Evolutionary conservation across 2,329 filamentous ascomycete genomes (phyloP).

Genomic region (Corniculantispora saksenae): DNA sequence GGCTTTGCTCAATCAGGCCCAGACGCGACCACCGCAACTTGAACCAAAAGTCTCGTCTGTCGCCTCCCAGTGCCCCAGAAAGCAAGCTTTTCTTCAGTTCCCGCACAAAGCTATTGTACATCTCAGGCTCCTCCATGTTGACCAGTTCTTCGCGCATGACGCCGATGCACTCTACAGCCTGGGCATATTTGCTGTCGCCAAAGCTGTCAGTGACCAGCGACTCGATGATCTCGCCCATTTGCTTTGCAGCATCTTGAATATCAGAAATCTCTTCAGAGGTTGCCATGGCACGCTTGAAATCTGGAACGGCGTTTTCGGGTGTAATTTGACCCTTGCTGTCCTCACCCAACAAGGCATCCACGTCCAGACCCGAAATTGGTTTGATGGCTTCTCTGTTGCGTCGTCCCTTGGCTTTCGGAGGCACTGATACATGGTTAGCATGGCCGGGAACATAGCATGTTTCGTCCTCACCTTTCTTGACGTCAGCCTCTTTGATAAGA

Average conservation of each 20-base stretch:
- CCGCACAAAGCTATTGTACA: conserved; percentile 75
- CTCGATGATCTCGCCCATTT: conserved; percentile 73
- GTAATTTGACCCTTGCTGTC: conserved; percentile 47
- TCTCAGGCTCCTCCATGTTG: conserved; percentile 69
- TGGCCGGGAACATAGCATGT: background rate
- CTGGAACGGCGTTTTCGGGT: conserved; percentile 77
- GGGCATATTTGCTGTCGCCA: conserved; percentile 72
- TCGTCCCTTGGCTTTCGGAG: conserved; percentile 74
- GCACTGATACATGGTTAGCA: conserved; percentile 54
- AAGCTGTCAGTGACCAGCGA: conserved; percentile 70
- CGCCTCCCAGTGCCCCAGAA: conserved; percentile 69
- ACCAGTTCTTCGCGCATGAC: conserved; percentile 78
- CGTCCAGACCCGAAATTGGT: conserved; percentile 85
- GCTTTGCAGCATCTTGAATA: conserved; percentile 68
- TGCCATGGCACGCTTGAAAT: conserved; percentile 80
- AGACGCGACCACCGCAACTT: conserved; percentile 65
- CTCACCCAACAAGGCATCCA: conserved; percentile 75
- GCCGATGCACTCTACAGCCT: conserved; percentile 72
- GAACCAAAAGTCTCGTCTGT: conserved; percentile 83
- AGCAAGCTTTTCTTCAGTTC: conserved; percentile 73
- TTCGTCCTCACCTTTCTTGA: conserved; percentile 72
- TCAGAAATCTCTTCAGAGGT: conserved; percentile 59
- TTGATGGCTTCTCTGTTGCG: conserved; percentile 71
- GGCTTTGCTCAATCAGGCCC: conserved; percentile 69
- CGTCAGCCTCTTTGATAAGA: conserved; percentile 69